Evolutionary conservation across 2,329 filamentous ascomycete genomes (phyloP).

Genomic region (Calonectria pseudoturangicola): DNA sequence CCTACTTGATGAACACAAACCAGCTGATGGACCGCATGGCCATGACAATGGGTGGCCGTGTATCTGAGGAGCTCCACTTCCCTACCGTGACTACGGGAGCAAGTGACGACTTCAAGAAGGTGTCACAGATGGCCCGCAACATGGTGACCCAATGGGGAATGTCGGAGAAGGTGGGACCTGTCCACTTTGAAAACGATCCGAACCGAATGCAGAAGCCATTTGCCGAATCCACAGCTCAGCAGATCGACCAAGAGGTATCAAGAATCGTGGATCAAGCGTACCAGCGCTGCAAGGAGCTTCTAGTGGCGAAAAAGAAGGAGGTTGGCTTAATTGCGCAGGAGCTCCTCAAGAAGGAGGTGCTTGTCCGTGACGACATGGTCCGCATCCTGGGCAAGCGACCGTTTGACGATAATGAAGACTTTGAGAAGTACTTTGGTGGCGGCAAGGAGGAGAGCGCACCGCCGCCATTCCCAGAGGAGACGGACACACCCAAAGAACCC

Average conservation of each 20-base stretch:
- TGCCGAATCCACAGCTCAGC: constrained; percentile 92
- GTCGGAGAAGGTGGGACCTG: constrained; percentile 93
- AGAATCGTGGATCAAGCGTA: constrained; percentile 95
- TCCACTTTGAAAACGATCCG: constrained; percentile 91
- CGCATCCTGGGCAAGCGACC: constrained; percentile 89
- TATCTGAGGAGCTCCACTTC: constrained; percentile 97
- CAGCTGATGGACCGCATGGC: constrained; percentile 99
- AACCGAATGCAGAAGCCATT: constrained; percentile 95
- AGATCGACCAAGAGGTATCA: constrained; percentile 93
- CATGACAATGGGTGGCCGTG: constrained; percentile 97
- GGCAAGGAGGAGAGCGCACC: constrained; percentile 74
- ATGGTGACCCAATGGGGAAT: constrained; percentile 99
- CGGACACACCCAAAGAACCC: constrained; percentile 62
- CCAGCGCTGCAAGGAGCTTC: constrained; percentile 88
- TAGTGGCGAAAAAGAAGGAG: constrained; percentile 90
- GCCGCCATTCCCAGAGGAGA: constrained; percentile 70
- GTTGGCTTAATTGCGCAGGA: constrained; percentile 95
- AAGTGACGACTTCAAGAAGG: constrained; percentile 98
- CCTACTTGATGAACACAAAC: constrained; percentile 95
- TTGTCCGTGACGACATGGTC: constrained; percentile 94
- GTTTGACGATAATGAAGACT: constrained; percentile 89
- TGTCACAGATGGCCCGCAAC: constrained; percentile 93
- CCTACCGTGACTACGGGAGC: constrained; percentile 96
- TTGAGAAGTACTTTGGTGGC: constrained; percentile 93
- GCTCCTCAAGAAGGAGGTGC: constrained; percentile 91